Percentiles rank a stretch among this genome's conserved stretches.
phyloP scores from a whole-genome alignment of 192 early-diverging fungal genomes.

The Allomyces macrogynus region DNA sequence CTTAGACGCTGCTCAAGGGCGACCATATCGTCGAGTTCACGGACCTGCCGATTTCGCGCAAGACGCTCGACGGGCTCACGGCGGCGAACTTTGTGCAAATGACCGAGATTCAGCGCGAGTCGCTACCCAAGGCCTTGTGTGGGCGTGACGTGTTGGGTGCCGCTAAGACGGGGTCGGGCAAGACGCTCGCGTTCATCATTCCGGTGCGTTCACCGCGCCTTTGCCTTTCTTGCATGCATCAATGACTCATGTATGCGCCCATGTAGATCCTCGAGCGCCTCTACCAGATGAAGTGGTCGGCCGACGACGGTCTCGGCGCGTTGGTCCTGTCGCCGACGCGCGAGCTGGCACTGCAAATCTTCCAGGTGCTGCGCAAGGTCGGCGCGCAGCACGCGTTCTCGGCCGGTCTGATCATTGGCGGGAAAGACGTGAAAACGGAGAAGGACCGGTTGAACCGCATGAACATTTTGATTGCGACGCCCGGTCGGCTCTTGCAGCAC shows the following conservation, averaged over 20 bases:
- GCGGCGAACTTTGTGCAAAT: constrained; percentile 71
- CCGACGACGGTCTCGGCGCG: constrained; percentile 56
- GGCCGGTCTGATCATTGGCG: constrained; percentile 90
- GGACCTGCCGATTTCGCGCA: constrained; percentile 25
- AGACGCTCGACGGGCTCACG: constrained; percentile 48
- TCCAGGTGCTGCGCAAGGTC: constrained; percentile 58
- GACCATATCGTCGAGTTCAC: constrained; percentile 10
- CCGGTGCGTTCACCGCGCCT: too few relatives aligned
- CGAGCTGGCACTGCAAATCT: constrained; percentile 72
- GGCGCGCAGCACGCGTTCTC: constrained; percentile 55
- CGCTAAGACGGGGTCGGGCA: constrained; percentile 74
- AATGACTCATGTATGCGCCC: neutral
- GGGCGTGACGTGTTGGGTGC: constrained; percentile 61
- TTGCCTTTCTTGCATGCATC: neutral
- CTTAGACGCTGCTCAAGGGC: neutral
- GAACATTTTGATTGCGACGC: constrained; percentile 68
- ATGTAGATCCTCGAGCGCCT: constrained; percentile 59
- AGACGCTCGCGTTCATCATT: constrained; percentile 59
- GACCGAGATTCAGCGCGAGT: constrained; percentile 82
- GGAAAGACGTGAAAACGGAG: constrained; percentile 66
- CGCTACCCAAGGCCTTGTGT: constrained; percentile 44
- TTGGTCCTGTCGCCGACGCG: constrained; percentile 66
- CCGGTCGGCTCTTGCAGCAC: constrained; percentile 65
- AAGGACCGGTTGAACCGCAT: constrained; percentile 47
- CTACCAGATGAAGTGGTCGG: constrained; percentile 65